Conservation (phyloP, 352 stramenopile genomes). For the Phytophthora uliginosa region DNA sequence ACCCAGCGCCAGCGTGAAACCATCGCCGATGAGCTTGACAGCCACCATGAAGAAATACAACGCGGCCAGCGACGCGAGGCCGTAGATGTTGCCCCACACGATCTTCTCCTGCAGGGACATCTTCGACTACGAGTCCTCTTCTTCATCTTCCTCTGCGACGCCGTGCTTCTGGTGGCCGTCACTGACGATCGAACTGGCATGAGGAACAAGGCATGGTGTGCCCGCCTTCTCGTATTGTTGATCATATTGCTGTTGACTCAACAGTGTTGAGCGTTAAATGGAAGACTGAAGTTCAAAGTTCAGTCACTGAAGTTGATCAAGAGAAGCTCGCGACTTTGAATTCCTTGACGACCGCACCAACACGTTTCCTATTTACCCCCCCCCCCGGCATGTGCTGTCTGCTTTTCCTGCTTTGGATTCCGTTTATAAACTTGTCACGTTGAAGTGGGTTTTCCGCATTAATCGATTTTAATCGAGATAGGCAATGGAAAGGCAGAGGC, state of each 20-base stretch:
- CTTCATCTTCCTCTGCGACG: conserved; percentile 31
- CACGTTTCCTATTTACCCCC: not conserved
- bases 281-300: not conserved
- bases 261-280: conserved; percentile 5
- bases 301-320: not conserved
- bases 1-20: conserved; percentile 76
- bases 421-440: not conserved
- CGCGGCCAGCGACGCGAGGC: conserved; percentile 47
- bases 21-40: conserved; percentile 81
- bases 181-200: conserved; percentile 25
- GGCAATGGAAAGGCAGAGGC: not conserved
- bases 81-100: conserved; percentile 42
- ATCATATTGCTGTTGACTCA: conserved; percentile 15
- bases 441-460: not conserved
- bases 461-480: not conserved
- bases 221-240: conserved; percentile 37
- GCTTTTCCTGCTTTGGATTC: not conserved
- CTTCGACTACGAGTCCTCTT: conserved; percentile 35
- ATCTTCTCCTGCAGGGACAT: conserved; percentile 43
- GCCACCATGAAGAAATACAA: conserved; percentile 90
- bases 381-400: not conserved
- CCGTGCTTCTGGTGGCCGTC: not conserved
- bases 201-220: conserved; percentile 26
- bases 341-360: not conserved
- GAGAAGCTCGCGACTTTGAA: not conserved